Evolutionary conservation across 139 green algal genomes (phyloP).

Genomic region (Tetraselmis striata): DNA sequence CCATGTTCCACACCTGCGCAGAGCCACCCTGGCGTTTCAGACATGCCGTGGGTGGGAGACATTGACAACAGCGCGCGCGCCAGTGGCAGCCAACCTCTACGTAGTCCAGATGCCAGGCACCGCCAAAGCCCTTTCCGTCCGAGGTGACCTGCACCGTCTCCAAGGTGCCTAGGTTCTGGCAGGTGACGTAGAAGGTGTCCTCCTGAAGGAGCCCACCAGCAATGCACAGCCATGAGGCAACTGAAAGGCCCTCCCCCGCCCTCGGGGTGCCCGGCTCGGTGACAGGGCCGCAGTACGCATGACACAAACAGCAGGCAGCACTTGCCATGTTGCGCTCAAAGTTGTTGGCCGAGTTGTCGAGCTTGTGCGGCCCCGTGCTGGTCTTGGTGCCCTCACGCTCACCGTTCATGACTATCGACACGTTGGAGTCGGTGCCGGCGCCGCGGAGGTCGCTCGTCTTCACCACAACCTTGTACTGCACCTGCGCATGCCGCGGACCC

Average conservation of each 20-base stretch:
- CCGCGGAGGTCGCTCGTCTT: conserved; percentile 40
- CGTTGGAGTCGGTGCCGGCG: conserved; percentile 39
- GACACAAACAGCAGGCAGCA: no score
- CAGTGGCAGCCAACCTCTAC: conserved; percentile 26
- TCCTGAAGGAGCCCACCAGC: no score
- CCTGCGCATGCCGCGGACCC: no score
- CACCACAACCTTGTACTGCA: conserved; percentile 31
- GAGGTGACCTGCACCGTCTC: background rate
- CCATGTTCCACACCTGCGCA: conserved; percentile 33
- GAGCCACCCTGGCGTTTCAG: background rate
- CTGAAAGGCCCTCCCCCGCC: no score
- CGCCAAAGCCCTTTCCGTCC: background rate
- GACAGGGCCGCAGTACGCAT: no score
- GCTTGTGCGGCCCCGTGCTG: conserved; percentile 20
- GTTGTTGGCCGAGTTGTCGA: conserved; percentile 26
- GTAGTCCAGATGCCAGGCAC: conserved; percentile 9
- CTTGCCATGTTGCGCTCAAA: background rate
- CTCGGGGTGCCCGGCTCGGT: no score
- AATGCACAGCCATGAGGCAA: no score
- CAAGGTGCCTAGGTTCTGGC: background rate
- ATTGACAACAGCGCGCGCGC: background rate
- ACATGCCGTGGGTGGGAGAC: background rate
- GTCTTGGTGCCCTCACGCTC: conserved; percentile 23
- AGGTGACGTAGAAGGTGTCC: background rate
- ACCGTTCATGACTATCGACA: conserved; percentile 45